Percentiles rank a stretch among this genome's conserved stretches.
phyloP scores from a whole-genome alignment of 306 rosid genomes.

The Prunus salicina region DNA sequence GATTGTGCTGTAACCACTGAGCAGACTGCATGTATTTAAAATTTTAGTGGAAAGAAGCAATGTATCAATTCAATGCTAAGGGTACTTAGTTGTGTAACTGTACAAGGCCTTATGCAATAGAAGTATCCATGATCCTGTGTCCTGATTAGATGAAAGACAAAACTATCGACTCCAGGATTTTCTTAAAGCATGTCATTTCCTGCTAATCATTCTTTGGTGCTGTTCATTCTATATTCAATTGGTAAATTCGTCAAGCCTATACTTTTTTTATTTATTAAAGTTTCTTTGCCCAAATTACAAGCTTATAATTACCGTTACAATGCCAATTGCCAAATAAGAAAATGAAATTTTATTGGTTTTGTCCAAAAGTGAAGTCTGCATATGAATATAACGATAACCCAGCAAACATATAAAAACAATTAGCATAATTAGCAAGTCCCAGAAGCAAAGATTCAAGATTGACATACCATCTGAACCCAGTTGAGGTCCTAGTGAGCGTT shows the following conservation, averaged over 20 bases:
- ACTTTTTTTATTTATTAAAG: not conserved
- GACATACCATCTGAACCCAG: conserved; percentile 33
- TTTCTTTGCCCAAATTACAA: not conserved
- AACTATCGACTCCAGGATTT: not conserved
- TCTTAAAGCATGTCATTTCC: no score
- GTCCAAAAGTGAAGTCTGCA: not conserved
- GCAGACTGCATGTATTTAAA: not conserved
- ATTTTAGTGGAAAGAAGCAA: no score
- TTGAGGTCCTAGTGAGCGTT: conserved; percentile 23
- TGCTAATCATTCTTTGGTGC: not conserved
- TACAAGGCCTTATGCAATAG: not conserved
- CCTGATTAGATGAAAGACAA: not conserved
- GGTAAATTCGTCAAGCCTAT: not conserved
- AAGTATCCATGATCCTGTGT: not conserved
- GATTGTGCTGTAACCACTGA: not conserved
- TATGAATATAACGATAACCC: not conserved
- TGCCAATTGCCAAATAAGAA: not conserved
- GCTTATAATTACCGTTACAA: not conserved
- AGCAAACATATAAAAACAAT: not conserved
- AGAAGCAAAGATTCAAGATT: conserved; percentile 9
- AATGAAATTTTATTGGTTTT: not conserved
- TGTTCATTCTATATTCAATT: not conserved
- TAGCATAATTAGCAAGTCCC: not conserved
- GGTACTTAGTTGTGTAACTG: not conserved
- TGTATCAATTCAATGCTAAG: not conserved